A percentile compares a stretch with the other conserved stretches of the same genome.
phyloP scores from a whole-genome alignment of 2,329 filamentous ascomycete genomes.

The Lachnellula occidentalis region DNA sequence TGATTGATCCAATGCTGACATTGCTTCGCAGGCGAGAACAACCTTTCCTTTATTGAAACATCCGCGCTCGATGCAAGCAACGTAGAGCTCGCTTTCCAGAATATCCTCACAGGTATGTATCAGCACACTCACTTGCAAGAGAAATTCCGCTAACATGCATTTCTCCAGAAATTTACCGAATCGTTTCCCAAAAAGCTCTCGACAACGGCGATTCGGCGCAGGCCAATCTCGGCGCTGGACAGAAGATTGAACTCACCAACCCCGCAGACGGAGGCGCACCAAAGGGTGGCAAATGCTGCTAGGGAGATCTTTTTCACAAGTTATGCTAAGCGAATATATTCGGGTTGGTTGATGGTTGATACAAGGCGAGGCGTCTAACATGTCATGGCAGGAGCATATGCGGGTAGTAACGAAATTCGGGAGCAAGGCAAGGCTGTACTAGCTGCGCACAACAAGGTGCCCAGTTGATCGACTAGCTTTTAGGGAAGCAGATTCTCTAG shows the following conservation, averaged over 20 bases:
- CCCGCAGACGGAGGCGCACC: constrained; percentile 68
- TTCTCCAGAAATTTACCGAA: constrained; percentile 88
- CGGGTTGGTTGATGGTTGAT: constrained; percentile 24
- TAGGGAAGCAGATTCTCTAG: constrained; percentile 3
- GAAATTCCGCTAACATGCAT: background rate
- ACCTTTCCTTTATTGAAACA: constrained; percentile 98
- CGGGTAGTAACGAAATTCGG: constrained; percentile 20
- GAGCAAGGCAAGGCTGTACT: constrained; percentile 9
- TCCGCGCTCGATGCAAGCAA: constrained; percentile 98
- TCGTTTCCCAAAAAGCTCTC: constrained; percentile 95
- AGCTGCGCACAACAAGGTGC: constrained; percentile 2
- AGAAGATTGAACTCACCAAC: constrained; percentile 83
- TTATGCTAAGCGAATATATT: constrained; percentile 19
- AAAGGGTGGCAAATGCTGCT: constrained; percentile 81
- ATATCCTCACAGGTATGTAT: constrained; percentile 86
- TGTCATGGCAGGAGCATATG: constrained; percentile 24
- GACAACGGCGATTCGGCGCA: constrained; percentile 81
- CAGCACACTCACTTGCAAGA: background rate
- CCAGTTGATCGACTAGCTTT: constrained; percentile 4
- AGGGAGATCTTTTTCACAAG: constrained; percentile 3
- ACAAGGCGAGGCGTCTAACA: constrained; percentile 29
- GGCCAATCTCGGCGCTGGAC: constrained; percentile 72
- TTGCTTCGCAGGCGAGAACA: constrained; percentile 74
- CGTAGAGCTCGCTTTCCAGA: constrained; percentile 98
- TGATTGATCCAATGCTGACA: constrained; percentile 26